Evolutionary conservation across 805 yeast genomes (phyloP).

Genomic region (Cyberlindnera xishuangbannaensis): DNA sequence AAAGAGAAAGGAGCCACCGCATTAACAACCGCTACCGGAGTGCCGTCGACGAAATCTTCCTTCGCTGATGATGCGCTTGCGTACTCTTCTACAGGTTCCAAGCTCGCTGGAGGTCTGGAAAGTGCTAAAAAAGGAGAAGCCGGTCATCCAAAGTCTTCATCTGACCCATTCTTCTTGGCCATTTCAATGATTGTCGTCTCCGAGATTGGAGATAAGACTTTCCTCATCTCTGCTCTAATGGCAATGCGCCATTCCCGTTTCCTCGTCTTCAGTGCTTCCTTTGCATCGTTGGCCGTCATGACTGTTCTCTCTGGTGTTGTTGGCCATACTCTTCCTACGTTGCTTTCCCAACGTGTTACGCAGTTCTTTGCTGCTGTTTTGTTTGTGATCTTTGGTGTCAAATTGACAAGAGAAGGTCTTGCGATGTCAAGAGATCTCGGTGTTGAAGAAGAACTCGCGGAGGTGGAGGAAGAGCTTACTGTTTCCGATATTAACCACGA

Average conservation of each 20-base stretch:
- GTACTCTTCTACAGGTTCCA: background rate
- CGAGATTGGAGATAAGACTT: constrained; percentile 97
- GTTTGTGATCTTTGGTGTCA: constrained; percentile 78
- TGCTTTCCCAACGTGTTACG: constrained; percentile 75
- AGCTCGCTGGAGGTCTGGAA: too few species aligned
- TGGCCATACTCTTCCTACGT: constrained; percentile 85
- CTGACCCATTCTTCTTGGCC: constrained; percentile 63
- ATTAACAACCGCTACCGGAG: too few species aligned
- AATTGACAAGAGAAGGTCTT: constrained; percentile 73
- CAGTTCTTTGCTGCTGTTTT: constrained; percentile 75
- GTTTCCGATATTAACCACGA: constrained; percentile 48
- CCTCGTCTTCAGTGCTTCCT: constrained; percentile 86
- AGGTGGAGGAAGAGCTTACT: constrained; percentile 91
- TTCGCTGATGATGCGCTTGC: too few species aligned
- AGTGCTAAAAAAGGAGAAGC: too few species aligned
- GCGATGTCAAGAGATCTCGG: constrained; percentile 78
- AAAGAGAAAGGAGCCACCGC: too few species aligned
- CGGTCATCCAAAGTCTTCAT: constrained; percentile 1
- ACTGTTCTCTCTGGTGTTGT: constrained; percentile 84
- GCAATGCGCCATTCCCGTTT: constrained; percentile 88
- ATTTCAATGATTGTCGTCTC: constrained; percentile 89
- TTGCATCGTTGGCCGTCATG: constrained; percentile 81
- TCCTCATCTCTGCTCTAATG: constrained; percentile 94
- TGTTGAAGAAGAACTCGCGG: constrained; percentile 92
- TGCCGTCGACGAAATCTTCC: too few species aligned